Evolutionary conservation across 768 basidiomycete species (phyloP).

Genomic region (Infundibulicybe gibba): DNA sequence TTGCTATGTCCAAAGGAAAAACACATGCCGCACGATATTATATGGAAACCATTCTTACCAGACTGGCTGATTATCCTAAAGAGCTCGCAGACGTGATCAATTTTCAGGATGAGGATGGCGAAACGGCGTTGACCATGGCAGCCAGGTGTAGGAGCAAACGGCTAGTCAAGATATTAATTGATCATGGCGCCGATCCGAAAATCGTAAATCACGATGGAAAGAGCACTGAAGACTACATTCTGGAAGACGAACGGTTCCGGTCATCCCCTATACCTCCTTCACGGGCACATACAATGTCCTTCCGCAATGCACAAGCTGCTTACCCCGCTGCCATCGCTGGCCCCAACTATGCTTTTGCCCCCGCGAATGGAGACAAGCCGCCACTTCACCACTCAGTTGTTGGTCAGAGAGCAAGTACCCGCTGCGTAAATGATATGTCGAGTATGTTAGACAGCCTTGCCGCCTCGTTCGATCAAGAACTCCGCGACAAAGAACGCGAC

Average conservation of each 20-base stretch:
- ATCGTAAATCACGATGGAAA: slow-evolving; percentile 93
- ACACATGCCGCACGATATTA: slow-evolving; percentile 98
- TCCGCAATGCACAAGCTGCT: slow-evolving; percentile 65
- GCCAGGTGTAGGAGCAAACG: slow-evolving; percentile 94
- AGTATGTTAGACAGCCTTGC: slow-evolving; percentile 87
- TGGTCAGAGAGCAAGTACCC: slow-evolving; percentile 83
- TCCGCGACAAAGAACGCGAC: slow-evolving; percentile 89
- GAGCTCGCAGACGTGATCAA: slow-evolving; percentile 98
- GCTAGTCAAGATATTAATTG: slow-evolving; percentile 91
- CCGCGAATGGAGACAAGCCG: slow-evolving; percentile 57
- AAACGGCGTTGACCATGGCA: slow-evolving; percentile 95
- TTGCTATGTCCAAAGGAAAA: slow-evolving; percentile 97
- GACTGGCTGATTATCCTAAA: slow-evolving; percentile 89
- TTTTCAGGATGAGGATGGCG: slow-evolving; percentile 98
- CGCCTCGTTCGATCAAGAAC: slow-evolving; percentile 85
- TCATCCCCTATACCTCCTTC: slow-evolving; percentile 83
- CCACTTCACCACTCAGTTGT: slow-evolving; percentile 82
- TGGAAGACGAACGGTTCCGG: slow-evolving; percentile 96
- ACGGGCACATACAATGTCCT: slow-evolving; percentile 63
- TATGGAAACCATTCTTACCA: slow-evolving; percentile 90
- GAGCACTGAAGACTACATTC: slow-evolving; percentile 96
- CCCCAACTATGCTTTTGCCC: slow-evolving; percentile 33
- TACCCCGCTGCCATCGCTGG: slow-evolving; percentile 32
- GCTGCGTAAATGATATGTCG: slow-evolving; percentile 81
- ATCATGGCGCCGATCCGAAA: slow-evolving; percentile 96